Conservation (phyloP, 1,139 yeast species). For the Lodderomyces jiufengensis region DNA sequence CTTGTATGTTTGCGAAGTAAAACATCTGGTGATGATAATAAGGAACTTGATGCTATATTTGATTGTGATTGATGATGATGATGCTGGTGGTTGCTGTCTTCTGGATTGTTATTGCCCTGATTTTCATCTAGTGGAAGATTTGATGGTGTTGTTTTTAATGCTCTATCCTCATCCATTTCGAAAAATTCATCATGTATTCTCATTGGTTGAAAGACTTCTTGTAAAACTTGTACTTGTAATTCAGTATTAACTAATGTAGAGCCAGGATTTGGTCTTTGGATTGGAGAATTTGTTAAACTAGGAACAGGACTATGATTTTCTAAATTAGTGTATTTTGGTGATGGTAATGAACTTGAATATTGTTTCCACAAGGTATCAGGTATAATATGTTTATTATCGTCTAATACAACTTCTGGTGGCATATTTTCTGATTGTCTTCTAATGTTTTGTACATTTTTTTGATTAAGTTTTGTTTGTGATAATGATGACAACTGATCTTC, state of each 20-base stretch:
- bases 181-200: conserved; percentile 20
- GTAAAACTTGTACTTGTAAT: conserved; percentile 37
- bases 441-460: background rate
- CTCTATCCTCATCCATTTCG: conserved; percentile 32
- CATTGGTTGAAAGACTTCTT: conserved; percentile 36
- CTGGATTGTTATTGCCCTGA: background rate
- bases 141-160: background rate
- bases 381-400: conserved; percentile 85
- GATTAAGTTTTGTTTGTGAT: background rate
- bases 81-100: background rate
- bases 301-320: conserved; percentile 10
- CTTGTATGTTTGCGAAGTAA: conserved; percentile 43
- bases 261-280: conserved; percentile 18
- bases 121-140: too few relatives aligned
- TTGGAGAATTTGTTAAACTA: conserved; percentile 13
- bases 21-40: conserved; percentile 1
- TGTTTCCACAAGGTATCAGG: conserved; percentile 73
- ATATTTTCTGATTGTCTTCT: background rate
- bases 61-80: background rate
- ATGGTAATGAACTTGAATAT: conserved; percentile 57
- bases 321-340: conserved; percentile 22
- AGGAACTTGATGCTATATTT: background rate
- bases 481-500: background rate
- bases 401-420: conserved; percentile 76
- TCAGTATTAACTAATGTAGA: conserved; percentile 38